Evolutionary conservation across 148 eudicot species (phyloP), one percentile per base, ranked within the genome.

Genomic region (Fagopyrum tataricum): DNA sequence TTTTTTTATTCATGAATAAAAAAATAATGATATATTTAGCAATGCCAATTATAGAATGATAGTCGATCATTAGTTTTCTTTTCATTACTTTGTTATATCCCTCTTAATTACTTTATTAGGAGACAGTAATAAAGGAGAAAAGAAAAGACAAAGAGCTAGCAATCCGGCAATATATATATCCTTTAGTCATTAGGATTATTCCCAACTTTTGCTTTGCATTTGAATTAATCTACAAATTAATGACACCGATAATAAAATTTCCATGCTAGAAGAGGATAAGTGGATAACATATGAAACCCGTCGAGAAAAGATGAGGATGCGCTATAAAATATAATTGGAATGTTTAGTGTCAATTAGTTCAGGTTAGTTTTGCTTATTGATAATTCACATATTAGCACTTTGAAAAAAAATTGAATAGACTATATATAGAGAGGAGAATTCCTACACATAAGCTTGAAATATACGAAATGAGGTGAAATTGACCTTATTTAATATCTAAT

Each of bases 201-300:
- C 61, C 21, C 61, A 55, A 55, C 61, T 55, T 55, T 55, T 55
- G 26, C 61, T 55, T 18, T 55, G 61, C 20, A 49, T 31, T 31
- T 31, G 37, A 31, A 31, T 2, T 49, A 49, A 49, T 49, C 55
- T 49, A 49, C 1, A 49, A 49, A 49, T 49, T 4, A 49, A 49
- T 49, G 6, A 14, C 12, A 48, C 4, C 15, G 37, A 31, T 31
- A 1, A 3, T 31, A 2, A 31, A n/a, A n/a, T n/a, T n/a, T n/a
- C n/a, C n/a, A n/a, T n/a, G n/a, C n/a, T n/a, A n/a, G n/a, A n/a
- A n/a, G n/a, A n/a, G n/a, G n/a, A n/a, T n/a, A n/a, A n/a, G n/a
- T n/a, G n/a, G n/a, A n/a, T n/a, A n/a, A n/a, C n/a, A n/a, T n/a
- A n/a, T n/a, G n/a, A n/a, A n/a, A n/a, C n/a, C n/a, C n/a, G n/a